Conservation (phyloP, 2,329 filamentous ascomycete genomes). For the Diaporthe eres region DNA sequence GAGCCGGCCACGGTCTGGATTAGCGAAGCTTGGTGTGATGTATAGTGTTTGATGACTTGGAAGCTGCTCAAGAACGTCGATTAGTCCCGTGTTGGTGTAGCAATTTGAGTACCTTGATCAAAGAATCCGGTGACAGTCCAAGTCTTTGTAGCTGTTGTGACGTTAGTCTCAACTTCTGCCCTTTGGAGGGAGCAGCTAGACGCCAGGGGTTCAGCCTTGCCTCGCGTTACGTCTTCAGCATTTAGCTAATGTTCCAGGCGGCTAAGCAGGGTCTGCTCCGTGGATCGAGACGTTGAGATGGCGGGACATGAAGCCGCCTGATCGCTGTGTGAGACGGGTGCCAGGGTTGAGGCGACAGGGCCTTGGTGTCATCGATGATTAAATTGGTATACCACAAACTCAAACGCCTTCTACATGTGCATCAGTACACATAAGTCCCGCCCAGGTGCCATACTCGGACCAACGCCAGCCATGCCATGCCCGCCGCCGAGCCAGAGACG, state of each 20-base stretch:
- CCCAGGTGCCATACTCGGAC: not conserved
- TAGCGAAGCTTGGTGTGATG: not conserved
- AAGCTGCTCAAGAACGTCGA: not conserved
- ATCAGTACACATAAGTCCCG: not conserved
- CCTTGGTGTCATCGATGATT: not conserved
- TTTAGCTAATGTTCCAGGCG: not conserved
- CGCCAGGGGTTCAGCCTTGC: not conserved
- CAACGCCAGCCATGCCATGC: conserved; percentile 24
- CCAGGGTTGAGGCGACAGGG: not conserved
- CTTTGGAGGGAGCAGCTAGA: not conserved
- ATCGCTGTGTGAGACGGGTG: not conserved
- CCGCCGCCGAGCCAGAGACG: not conserved
- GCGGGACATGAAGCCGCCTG: not conserved
- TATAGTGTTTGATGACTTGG: not conserved
- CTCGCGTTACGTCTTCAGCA: not conserved
- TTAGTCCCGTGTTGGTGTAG: not conserved
- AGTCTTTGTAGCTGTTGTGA: not conserved
- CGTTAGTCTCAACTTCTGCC: not conserved
- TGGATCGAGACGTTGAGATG: not conserved
- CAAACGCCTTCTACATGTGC: conserved; percentile 9
- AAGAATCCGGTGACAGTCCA: not conserved
- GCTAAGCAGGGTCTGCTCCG: no score
- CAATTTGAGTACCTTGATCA: not conserved
- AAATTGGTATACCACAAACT: not conserved
- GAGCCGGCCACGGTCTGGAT: no score